Base-by-base conservation (phyloP, 352 stramenopile genomes). In the Phytophthora hibernalis region DNA sequence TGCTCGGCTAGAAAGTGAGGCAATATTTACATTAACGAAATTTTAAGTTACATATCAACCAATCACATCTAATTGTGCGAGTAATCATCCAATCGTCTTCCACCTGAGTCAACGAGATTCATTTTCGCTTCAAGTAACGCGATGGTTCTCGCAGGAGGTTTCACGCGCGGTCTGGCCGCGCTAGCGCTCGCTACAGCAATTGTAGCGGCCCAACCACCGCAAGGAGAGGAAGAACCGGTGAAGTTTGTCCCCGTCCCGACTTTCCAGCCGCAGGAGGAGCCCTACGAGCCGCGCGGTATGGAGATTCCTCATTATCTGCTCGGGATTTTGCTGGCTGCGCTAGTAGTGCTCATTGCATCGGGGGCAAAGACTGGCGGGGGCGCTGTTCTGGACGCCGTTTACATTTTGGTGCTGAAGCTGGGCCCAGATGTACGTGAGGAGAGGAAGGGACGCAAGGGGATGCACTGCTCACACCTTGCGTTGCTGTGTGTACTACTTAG, bases 301-400 rank as follows among this genome's bases (percentile, higher is more conserved):
- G 65, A 72, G 53, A 63, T 35, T 33, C 70, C 61, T 2, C 55
- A 75, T 49, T 66, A 83, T 47, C 48, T 68, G 15, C 42, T 79
- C 5, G 70, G 72, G 5, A 51, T 85, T 21, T 12, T 68, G 21
- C 12, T 80, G 47, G 69, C 70, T 37, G 68, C 68, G 7, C 43
- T 95, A 15, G 80, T 88, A 24, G 65, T 95, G 10, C 77, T 92
- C 18, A 74, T 96, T 8, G 78, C 83, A 35, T 80, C 85, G 6
- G 82, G 79, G 7, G 87, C 86, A 6, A 90, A 86, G 10, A 93
- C 90, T 16, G 85, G 91, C 16, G 91, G 90, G 9, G 92, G 92
- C 24, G 93, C 89, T 35, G 96, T 98, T 35, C 71, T 98, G 6
- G 90, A 98, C 30, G 92, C 92, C 7, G 89, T 98, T 61, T 98